Evolutionary conservation across 192 early-diverging fungal species (phyloP).

Genomic region (Rhizophlyctis rosea): DNA sequence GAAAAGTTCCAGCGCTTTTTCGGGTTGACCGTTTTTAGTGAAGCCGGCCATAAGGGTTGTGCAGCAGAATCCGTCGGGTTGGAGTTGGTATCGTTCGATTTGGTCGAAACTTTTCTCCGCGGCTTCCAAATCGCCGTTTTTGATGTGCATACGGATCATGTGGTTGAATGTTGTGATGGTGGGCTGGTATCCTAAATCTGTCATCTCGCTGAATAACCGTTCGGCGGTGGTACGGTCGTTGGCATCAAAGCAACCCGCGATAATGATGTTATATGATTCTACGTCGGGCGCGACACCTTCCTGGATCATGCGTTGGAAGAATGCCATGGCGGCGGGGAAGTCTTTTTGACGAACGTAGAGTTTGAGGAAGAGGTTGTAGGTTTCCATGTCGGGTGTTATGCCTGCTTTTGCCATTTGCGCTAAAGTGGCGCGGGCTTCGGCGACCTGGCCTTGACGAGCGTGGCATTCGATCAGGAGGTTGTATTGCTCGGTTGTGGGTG

Average conservation of each 20-base stretch:
- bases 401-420: background rate
- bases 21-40: constrained; percentile 5
- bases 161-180: constrained; percentile 20
- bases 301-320: constrained; percentile 36
- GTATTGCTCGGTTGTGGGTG: constrained; percentile 12
- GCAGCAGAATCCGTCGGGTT: constrained; percentile 12
- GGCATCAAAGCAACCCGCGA: constrained; percentile 18
- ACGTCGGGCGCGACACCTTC: constrained; percentile 38
- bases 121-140: constrained; percentile 6
- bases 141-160: constrained; percentile 15
- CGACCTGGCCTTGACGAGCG: constrained; percentile 22
- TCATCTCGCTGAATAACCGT: constrained; percentile 26
- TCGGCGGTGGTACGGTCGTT: constrained; percentile 2
- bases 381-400: constrained; percentile 28
- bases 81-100: background rate
- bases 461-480: constrained; percentile 28
- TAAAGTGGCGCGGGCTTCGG: constrained; percentile 13
- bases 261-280: constrained; percentile 29
- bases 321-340: constrained; percentile 20
- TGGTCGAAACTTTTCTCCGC: constrained; percentile 2
- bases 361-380: constrained; percentile 39
- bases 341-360: constrained; percentile 21
- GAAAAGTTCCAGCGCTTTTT: constrained; percentile 24
- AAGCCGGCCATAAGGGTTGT: constrained; percentile 28
- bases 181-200: constrained; percentile 17